Conservation (phyloP, 495 filamentous ascomycete species). For the Pyronema domesticum region DNA sequence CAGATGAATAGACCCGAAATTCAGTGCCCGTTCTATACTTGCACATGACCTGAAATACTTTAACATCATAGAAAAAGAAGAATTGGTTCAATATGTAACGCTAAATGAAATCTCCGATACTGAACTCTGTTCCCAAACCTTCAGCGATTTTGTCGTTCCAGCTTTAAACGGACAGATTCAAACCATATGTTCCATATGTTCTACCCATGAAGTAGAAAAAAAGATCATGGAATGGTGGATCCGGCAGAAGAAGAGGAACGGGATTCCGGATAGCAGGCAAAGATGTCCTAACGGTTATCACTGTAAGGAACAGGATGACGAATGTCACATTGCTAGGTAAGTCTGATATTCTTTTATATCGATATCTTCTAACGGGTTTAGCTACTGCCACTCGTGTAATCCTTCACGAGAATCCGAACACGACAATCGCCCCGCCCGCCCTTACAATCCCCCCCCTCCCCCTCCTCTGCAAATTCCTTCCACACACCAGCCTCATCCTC, state of each 20-base stretch:
- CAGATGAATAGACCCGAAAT: background rate
- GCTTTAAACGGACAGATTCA: background rate
- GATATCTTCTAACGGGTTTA: background rate
- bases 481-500: no score
- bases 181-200: constrained; percentile 7
- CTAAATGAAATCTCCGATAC: constrained; percentile 1
- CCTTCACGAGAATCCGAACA: no score
- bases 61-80: background rate
- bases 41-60: background rate
- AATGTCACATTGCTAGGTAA: background rate
- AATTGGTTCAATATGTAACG: constrained; percentile 1
- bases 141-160: constrained; percentile 1
- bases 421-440: no score
- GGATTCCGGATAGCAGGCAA: constrained; percentile 5
- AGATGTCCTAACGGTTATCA: constrained; percentile 18
- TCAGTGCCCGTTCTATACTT: background rate
- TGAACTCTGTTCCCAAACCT: constrained; percentile 1
- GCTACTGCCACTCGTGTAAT: no score
- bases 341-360: background rate
- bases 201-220: background rate
- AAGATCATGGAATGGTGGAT: constrained; percentile 16
- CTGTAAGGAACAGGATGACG: constrained; percentile 9
- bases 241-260: constrained; percentile 7
- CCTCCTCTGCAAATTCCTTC: no score
- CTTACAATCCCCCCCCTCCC: no score